Evolutionary conservation across 1,284 basidiomycete species (phyloP).

Genomic region (Pseudozyma tsukubaensis): DNA sequence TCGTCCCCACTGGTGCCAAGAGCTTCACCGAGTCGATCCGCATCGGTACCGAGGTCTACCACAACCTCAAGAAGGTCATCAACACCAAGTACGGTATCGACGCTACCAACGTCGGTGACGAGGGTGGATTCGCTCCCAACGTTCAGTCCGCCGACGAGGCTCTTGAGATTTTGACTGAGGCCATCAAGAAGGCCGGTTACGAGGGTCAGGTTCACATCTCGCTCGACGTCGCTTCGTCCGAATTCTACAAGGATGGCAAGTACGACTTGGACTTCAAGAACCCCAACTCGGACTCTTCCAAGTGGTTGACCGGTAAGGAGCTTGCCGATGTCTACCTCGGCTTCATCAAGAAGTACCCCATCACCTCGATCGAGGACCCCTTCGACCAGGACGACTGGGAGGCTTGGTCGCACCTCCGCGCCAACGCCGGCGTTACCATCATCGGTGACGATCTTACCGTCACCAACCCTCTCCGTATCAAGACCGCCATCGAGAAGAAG

Average conservation of each 20-base stretch:
- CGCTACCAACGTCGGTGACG: slow-evolving; percentile 99
- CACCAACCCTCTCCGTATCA: slow-evolving; percentile 97
- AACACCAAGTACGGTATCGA: slow-evolving; percentile 99
- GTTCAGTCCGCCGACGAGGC: slow-evolving; percentile 96
- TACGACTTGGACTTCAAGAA: slow-evolving; percentile 99
- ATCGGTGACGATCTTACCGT: slow-evolving; percentile 99
- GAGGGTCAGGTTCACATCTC: slow-evolving; percentile 99
- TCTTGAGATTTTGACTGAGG: slow-evolving; percentile 92
- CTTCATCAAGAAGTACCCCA: slow-evolving; percentile 69
- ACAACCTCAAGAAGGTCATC: slow-evolving; percentile 99
- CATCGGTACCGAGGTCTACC: slow-evolving; percentile 98
- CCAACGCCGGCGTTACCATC: slow-evolving; percentile 75
- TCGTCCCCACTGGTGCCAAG: slow-evolving; percentile 97
- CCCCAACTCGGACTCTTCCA: slow-evolving; percentile 94
- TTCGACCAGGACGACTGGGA: slow-evolving; percentile 99
- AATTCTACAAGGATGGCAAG: slow-evolving; percentile 99
- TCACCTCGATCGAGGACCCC: slow-evolving; percentile 92
- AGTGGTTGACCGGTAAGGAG: slow-evolving; percentile 92
- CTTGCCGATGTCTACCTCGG: slow-evolving; percentile 91
- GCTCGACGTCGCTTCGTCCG: slow-evolving; percentile 98
- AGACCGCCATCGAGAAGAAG: slow-evolving; percentile 99
- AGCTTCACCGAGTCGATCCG: slow-evolving; percentile 97
- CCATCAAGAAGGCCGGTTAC: slow-evolving; percentile 97
- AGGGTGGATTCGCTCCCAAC: slow-evolving; percentile 99
- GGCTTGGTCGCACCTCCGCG: slow-evolving; percentile 90